These are phyloP conservation scores for Pythium volutum DNA, from an alignment of 352 stramenopile genomes.

Conservation along the genomic window DNA sequence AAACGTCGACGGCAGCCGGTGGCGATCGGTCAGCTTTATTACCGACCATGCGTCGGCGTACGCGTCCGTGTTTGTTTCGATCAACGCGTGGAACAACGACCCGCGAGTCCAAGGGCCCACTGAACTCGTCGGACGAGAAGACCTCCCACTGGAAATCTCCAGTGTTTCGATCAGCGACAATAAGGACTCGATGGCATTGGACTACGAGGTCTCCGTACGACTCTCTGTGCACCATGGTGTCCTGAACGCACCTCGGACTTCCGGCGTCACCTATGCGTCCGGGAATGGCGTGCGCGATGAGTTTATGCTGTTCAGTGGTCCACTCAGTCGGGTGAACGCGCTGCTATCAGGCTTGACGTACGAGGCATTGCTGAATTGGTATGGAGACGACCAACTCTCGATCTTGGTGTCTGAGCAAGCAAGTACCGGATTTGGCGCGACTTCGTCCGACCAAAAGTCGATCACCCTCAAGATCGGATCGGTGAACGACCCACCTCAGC, in stretches of 20 bases:
- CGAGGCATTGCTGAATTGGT: conserved; percentile 68
- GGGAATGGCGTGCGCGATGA: conserved; percentile 48
- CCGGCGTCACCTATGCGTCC: conserved; percentile 58
- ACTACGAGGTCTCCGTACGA: conserved; percentile 60
- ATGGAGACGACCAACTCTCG: conserved; percentile 53
- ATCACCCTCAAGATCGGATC: conserved; percentile 44
- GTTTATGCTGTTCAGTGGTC: conserved; percentile 62
- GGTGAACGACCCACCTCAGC: conserved; percentile 57
- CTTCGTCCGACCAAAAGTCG: conserved; percentile 32
- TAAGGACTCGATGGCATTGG: conserved; percentile 42
- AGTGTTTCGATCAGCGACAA: conserved; percentile 48
- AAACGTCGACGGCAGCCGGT: conserved; percentile 65
- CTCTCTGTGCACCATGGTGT: conserved; percentile 59
- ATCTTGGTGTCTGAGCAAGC: conserved; percentile 63
- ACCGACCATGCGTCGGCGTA: conserved; percentile 64
- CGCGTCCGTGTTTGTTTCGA: conserved; percentile 60
- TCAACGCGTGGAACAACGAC: conserved; percentile 74
- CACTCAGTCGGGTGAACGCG: conserved; percentile 55
- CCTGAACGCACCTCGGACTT: conserved; percentile 43
- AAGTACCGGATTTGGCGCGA: conserved; percentile 49
- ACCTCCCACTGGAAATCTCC: conserved; percentile 37
- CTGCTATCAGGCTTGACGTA: conserved; percentile 51
- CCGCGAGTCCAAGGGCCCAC: conserved; percentile 41
- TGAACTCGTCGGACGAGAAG: conserved; percentile 43
- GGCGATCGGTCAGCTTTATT: conserved; percentile 67